Percentiles rank a stretch among this genome's conserved stretches.
phyloP scores from a whole-genome alignment of 2,329 filamentous ascomycete genomes.

The Apiospora marii region DNA sequence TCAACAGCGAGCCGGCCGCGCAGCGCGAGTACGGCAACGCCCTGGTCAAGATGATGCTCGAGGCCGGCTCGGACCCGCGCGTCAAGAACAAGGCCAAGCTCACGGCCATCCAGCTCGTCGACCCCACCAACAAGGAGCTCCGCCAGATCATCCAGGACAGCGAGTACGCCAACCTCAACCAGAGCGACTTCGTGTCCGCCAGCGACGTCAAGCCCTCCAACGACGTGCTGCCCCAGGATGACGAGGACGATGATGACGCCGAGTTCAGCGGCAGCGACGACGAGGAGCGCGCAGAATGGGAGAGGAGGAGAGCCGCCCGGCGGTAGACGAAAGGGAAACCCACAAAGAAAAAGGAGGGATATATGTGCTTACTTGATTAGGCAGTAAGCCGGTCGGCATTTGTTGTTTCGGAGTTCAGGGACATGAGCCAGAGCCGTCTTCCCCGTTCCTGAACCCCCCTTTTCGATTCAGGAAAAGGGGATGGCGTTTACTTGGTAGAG shows the following conservation, averaged over 20 bases:
- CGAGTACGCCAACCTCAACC: constrained; percentile 69
- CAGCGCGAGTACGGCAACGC: constrained; percentile 71
- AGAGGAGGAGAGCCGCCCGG: constrained; percentile 51
- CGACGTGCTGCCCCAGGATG: constrained; percentile 37
- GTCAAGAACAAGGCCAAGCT: constrained; percentile 75
- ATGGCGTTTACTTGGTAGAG: constrained; percentile 17
- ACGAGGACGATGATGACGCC: constrained; percentile 60
- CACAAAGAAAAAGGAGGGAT: neutral
- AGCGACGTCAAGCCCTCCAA: constrained; percentile 38
- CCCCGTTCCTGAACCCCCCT: neutral
- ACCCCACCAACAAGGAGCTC: constrained; percentile 72
- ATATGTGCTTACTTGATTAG: neutral
- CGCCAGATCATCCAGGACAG: constrained; percentile 72
- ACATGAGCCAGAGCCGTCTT: constrained; percentile 6
- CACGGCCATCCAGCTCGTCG: constrained; percentile 75
- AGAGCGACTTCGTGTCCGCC: constrained; percentile 62
- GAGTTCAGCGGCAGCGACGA: constrained; percentile 72
- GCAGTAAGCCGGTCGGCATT: neutral
- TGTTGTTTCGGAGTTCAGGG: constrained; percentile 16
- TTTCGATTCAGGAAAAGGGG: neutral
- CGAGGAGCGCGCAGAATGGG: constrained; percentile 69
- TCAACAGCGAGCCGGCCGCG: constrained; percentile 70
- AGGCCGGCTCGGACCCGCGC: constrained; percentile 72
- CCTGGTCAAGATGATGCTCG: constrained; percentile 81
- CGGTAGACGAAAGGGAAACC: neutral